Evolutionary conservation across 2,329 filamentous ascomycete genomes (phyloP).

Genomic region (Penicillium sp.): DNA sequence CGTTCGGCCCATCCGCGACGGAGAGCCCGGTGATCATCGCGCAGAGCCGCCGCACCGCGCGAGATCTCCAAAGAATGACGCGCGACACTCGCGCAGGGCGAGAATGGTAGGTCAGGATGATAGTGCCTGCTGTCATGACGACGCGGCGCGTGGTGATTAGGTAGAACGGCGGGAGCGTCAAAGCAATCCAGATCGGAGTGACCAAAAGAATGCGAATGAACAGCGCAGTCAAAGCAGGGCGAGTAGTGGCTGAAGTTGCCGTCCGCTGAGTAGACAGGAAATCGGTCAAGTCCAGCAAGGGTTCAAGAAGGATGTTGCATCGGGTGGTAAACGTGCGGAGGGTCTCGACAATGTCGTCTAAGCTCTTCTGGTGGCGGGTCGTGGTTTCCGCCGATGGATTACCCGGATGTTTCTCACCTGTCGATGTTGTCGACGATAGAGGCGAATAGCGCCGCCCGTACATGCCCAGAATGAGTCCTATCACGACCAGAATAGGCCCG

Average conservation of each 20-base stretch:
- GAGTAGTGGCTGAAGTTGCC: constrained; percentile 82
- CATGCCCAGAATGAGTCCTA: constrained; percentile 80
- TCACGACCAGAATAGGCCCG: constrained; percentile 75
- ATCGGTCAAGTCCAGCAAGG: constrained; percentile 80
- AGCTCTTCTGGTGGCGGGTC: constrained; percentile 79
- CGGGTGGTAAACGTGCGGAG: constrained; percentile 83
- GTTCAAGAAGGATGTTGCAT: constrained; percentile 87
- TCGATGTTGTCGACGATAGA: constrained; percentile 77
- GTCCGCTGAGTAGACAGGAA: constrained; percentile 88
- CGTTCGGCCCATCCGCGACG: constrained; percentile 45
- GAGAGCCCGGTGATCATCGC: constrained; percentile 73
- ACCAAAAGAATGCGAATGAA: constrained; percentile 84
- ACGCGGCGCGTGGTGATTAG: constrained; percentile 84
- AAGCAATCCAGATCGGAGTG: constrained; percentile 76
- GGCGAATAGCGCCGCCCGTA: constrained; percentile 86
- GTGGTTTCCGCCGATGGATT: constrained; percentile 53
- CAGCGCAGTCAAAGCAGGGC: constrained; percentile 80
- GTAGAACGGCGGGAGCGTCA: constrained; percentile 75
- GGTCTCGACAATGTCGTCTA: constrained; percentile 96
- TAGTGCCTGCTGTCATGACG: constrained; percentile 75
- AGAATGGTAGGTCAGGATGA: constrained; percentile 87
- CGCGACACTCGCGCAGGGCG: constrained; percentile 77
- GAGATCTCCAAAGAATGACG: constrained; percentile 84
- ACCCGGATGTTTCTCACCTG: constrained; percentile 56
- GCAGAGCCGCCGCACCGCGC: constrained; percentile 62